Base-by-base conservation (phyloP, 2,329 filamentous ascomycete genomes). In the Phaeophleospora eucalypticola region DNA sequence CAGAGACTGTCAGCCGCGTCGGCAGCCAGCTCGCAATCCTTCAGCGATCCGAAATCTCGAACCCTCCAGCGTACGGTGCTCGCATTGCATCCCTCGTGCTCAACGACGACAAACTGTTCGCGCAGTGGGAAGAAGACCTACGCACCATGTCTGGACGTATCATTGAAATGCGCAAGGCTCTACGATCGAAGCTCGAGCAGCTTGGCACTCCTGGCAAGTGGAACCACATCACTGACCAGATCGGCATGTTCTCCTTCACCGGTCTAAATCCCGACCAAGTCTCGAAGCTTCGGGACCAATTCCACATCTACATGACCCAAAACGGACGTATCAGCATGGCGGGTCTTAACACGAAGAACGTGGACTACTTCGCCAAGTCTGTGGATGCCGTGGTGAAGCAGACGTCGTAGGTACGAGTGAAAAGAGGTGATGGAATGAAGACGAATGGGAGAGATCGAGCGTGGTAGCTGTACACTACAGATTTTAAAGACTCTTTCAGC, bases 311-410 rank as follows among this genome's bases (percentile, higher is more conserved):
- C 73, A 90, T 91, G 74, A 97, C 91, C 57, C 96, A 96, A 81
- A 98, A 98, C 65, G 93, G 93, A 17, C 86, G 93, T 40, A 95
- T 97, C 71, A 94, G 87, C 66, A 97, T 98, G 91, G 93, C 93
- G 4, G 93, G 93, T n/a, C 73, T 97, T 57, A 97, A 97, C 70
- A 86, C 87, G 19, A 74, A 84, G 63, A 98, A 97, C 66, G 78
- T 97, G 49, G 89, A 95, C 45, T 95, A 96, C 72, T 87, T 97
- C 62, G 93, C 90, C 39, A 83, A 86, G 69, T 89, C 91, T 1
- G 81, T 97, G 10, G 86, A 96, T 66, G 86, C 85, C 68, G 87
- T 91, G 24, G 88, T 97, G 19, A 72, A 80, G 56, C 79, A 78
- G 65, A 70, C 62, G 27, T 55, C 54, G 38, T 57, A 58, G 44